Conservation (phyloP, 352 stramenopile genomes). For the Phytophthora quininea region DNA sequence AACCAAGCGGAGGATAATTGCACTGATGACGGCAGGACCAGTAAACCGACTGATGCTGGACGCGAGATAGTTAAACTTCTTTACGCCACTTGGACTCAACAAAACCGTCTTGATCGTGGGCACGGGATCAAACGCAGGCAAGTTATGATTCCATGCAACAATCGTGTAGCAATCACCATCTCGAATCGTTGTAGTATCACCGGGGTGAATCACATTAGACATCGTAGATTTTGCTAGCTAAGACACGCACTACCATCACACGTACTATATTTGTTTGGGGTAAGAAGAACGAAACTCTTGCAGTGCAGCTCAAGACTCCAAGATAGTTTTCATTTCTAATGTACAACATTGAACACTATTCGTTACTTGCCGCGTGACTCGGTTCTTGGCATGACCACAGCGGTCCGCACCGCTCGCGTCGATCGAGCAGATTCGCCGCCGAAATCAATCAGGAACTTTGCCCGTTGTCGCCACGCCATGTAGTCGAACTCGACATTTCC, state of each 20-base stretch:
- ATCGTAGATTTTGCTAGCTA: neutral
- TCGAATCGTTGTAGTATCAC: too few species aligned
- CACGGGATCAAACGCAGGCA: conserved; percentile 19
- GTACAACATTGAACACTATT: too few species aligned
- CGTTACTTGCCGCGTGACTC: too few species aligned
- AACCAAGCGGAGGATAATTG: conserved; percentile 10
- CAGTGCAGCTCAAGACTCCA: too few species aligned
- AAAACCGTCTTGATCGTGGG: conserved; percentile 13
- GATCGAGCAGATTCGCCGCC: neutral
- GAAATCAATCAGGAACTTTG: conserved; percentile 11
- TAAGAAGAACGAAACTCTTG: too few species aligned
- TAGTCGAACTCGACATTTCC: conserved; percentile 40
- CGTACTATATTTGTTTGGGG: too few species aligned
- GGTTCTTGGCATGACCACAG: too few species aligned
- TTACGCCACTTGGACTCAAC: conserved; percentile 15
- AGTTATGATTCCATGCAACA: conserved; percentile 3
- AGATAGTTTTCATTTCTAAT: too few species aligned
- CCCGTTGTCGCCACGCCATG: conserved; percentile 20
- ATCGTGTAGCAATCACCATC: conserved; percentile 13
- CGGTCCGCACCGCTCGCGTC: too few species aligned
- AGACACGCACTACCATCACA: too few species aligned
- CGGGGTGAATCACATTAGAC: conserved; percentile 2
- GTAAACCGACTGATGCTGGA: neutral
- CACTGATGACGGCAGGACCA: neutral
- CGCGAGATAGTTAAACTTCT: conserved; percentile 10